Conservation (phyloP, 345 rosid genomes). For the Gossypium stocksii region DNA sequence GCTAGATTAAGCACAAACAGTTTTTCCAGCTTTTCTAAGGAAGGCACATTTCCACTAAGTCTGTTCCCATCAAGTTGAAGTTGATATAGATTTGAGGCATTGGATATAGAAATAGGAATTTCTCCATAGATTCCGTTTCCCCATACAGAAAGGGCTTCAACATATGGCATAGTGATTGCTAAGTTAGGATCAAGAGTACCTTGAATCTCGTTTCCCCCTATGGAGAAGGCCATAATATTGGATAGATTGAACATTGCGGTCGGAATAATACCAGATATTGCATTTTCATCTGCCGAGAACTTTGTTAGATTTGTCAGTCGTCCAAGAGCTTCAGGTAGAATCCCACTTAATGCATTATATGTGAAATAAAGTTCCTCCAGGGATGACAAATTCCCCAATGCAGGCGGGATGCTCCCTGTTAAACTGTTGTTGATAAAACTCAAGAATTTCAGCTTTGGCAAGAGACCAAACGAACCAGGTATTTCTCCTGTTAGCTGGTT, state of each 20-base stretch:
- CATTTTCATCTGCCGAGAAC: neutral
- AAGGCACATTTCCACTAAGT: constrained; percentile 8
- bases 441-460: neutral
- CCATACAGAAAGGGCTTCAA: neutral
- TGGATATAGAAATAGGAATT: constrained; percentile 7
- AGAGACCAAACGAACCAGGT: neutral
- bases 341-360: constrained; percentile 3
- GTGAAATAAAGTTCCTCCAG: neutral
- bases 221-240: neutral
- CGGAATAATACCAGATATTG: constrained; percentile 16
- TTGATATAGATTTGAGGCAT: neutral
- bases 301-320: neutral
- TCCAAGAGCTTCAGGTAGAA: constrained; percentile 12
- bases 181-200: constrained; percentile 16
- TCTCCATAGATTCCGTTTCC: neutral
- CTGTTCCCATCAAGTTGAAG: neutral
- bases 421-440: neutral
- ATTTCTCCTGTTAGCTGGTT: constrained; percentile 21
- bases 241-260: constrained; percentile 20
- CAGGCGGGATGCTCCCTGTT: constrained; percentile 19
- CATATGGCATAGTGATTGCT: constrained; percentile 10
- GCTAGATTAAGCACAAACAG: neutral
- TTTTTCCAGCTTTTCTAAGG: neutral
- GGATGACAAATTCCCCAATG: constrained; percentile 17
- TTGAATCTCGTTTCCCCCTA: neutral